Evolutionary conservation across 768 basidiomycete species (phyloP).

Genomic region (Tephrocybe sp.): DNA sequence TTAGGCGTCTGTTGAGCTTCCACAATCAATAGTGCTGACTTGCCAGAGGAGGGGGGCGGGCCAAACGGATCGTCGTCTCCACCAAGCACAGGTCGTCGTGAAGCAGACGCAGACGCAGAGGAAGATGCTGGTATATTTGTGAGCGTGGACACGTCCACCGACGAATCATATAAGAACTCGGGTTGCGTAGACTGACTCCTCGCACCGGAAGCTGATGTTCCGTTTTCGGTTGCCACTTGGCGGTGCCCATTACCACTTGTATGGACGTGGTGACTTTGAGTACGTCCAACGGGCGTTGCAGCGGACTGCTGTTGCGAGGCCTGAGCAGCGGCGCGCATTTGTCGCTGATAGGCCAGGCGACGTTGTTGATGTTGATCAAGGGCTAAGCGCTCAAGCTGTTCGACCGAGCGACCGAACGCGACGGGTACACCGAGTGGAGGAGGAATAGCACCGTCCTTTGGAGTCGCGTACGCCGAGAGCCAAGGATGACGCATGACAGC

Average conservation of each 20-base stretch:
- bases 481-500: slow-evolving; percentile 88
- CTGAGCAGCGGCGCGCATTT: slow-evolving; percentile 62
- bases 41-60: slow-evolving; percentile 29
- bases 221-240: slow-evolving; percentile 29
- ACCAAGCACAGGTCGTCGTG: slow-evolving; percentile 29
- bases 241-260: slow-evolving; percentile 22
- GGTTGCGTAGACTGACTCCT: slow-evolving; percentile 65
- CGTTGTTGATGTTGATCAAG: slow-evolving; percentile 87
- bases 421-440: slow-evolving; percentile 27
- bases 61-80: slow-evolving; percentile 78
- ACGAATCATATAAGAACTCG: slow-evolving; percentile 76
- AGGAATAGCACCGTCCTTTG: slow-evolving; percentile 20
- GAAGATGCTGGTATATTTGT: slow-evolving; percentile 27
- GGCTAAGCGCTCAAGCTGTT: slow-evolving; percentile 77
- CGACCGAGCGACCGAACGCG: slow-evolving; percentile 69
- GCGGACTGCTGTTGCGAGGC: slow-evolving; percentile 23
- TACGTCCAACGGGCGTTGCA: slow-evolving; percentile 34
- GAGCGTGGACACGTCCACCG: slow-evolving; percentile 49
- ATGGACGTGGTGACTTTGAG: slow-evolving; percentile 59
- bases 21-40: slow-evolving; percentile 9
- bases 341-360: slow-evolving; percentile 75
- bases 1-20: slow-evolving; percentile 25
- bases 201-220: slow-evolving; percentile 23
- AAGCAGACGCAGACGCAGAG: slow-evolving; percentile 24
- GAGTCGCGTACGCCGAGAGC: slow-evolving; percentile 62